Base-by-base conservation (phyloP, 306 rosid genomes). In the Morella rubra region DNA sequence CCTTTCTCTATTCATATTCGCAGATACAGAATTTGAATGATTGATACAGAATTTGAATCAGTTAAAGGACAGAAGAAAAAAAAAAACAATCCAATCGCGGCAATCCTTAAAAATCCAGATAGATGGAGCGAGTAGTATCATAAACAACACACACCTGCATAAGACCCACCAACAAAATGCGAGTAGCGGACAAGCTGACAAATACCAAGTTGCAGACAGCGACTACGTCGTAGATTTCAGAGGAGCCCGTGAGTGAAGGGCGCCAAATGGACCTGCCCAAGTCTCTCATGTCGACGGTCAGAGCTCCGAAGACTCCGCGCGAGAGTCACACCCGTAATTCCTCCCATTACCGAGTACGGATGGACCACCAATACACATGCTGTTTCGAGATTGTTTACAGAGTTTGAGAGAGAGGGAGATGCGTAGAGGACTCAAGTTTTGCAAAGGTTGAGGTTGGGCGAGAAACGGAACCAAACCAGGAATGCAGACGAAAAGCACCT, bases 141-240 rank as follows among this genome's bases (percentile, higher is more conserved):
- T 10, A 8, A 42, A 68, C n/a, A 42, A 16, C 44, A 42, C 19
- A 37, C 32, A 68, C 52, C 72, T 42, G 19, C 73, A 68, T 8
- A 18, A 15, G 16, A 68, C 41, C 37, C 7, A 46, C 72, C 50
- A 24, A 22, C 54, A 24, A 70, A 70, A 70, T 24, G 56, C 44
- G 42, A 67, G 44, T 18, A 16, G 24, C 51, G 18, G 37, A 67
- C 7, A 67, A 44, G 14, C 44, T 3, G 20, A 19, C 15, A 44
- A 51, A 70, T 56, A 70, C 55, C 44, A 56, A 70, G 42, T 50
- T 47, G 73, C 40, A 20, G 73, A 70, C 44, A 70, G 42, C 58
- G 46, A 49, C 42, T 15, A 47, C 56, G 22, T 70, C 6, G 44
- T 19, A 44, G 56, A 44, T 67, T 67, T 67, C 72, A n/a, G 52